These are phyloP conservation scores for Cytospora schulzeri DNA, from an alignment of 2,329 filamentous ascomycete genomes.

Conservation along the genomic window DNA sequence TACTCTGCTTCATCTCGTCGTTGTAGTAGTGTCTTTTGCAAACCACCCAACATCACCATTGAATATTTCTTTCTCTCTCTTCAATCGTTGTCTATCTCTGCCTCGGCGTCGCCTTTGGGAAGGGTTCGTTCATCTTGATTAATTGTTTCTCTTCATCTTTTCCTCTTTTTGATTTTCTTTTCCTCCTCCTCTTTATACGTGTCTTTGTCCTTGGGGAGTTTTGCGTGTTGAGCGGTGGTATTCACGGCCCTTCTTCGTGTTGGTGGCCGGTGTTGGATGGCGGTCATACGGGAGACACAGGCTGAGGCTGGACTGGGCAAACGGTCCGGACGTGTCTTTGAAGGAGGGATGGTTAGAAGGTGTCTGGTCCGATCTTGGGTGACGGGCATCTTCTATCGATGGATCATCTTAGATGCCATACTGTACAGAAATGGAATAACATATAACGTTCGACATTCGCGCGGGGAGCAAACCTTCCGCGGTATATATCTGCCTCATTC, in stretches of 20 bases:
- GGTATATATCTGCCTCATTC: not conserved
- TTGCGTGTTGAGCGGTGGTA: not conserved
- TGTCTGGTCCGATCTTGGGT: not conserved
- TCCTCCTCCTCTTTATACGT: not conserved
- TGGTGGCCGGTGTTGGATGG: not conserved
- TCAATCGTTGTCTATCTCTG: not conserved
- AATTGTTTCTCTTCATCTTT: not conserved
- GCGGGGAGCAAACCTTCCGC: not conserved
- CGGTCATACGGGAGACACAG: not conserved
- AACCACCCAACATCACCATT: not conserved
- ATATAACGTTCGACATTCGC: not conserved
- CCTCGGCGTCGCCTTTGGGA: not conserved
- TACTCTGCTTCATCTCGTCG: not conserved
- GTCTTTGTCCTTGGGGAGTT: not conserved
- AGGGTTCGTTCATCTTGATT: too few species aligned
- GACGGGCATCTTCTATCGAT: not conserved
- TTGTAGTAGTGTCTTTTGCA: not conserved
- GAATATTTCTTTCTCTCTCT: not conserved
- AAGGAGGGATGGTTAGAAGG: not conserved
- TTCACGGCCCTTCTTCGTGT: not conserved
- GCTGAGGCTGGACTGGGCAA: not conserved
- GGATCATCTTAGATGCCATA: not conserved
- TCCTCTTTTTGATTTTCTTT: not conserved
- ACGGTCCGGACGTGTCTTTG: not conserved
- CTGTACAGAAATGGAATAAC: not conserved